phyloP scores from a whole-genome alignment of 73 alveolate species.

The Symbiodinium natans region DNA sequence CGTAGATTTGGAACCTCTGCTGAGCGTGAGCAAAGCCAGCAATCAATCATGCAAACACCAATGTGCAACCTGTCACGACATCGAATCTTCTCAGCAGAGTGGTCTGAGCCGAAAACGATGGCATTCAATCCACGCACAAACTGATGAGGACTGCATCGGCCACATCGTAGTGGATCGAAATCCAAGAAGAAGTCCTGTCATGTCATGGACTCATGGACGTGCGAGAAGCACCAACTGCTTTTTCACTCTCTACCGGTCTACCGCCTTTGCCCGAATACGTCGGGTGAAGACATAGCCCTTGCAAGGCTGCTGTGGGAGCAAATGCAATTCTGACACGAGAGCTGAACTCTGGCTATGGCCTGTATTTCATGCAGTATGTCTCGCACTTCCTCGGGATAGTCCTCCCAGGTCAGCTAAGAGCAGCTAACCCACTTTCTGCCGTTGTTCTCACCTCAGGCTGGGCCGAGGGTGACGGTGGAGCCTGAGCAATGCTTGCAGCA shows the following conservation, averaged over 20 bases:
- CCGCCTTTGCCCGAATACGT: conserved; percentile 67
- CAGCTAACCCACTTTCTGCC: background rate
- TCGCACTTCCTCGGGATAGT: conserved; percentile 45
- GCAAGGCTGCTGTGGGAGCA: no score
- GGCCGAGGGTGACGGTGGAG: background rate
- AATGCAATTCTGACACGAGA: background rate
- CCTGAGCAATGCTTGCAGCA: no score
- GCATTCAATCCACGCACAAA: conserved; percentile 76
- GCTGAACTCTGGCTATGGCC: background rate
- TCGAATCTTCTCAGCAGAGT: no score
- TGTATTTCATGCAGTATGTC: conserved; percentile 48
- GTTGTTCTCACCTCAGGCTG: background rate
- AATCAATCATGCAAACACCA: no score
- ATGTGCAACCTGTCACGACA: no score
- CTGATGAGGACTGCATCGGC: conserved; percentile 78
- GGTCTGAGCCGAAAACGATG: background rate
- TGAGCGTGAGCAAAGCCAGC: no score
- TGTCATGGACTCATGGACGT: background rate
- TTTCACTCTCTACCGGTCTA: background rate
- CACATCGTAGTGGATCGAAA: conserved; percentile 79
- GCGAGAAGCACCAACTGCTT: background rate
- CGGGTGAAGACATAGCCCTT: conserved; percentile 77
- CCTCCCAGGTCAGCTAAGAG: no score
- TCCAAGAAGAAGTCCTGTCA: conserved; percentile 79
- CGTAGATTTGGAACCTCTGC: conserved; percentile 3